Evolutionary conservation across 140 eudicot genomes (phyloP).

Genomic region (Oenanthe javanica): DNA sequence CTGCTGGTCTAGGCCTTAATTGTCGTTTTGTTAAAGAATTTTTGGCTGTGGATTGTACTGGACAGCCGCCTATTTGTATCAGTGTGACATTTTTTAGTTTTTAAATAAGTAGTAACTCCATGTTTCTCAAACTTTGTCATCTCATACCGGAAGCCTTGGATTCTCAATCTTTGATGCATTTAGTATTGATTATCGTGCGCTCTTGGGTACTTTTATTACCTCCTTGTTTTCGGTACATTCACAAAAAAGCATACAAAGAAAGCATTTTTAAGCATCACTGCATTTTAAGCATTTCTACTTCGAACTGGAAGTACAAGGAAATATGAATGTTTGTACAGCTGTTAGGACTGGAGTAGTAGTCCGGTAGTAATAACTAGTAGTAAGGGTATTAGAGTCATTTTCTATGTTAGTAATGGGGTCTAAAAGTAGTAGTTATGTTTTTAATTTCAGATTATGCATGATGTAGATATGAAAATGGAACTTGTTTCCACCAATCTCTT

Average conservation of each 20-base stretch:
- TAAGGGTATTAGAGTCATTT: too few species aligned
- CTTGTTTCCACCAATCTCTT: too few species aligned
- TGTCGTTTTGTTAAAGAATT: not conserved
- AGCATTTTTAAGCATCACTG: not conserved
- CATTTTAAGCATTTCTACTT: not conserved
- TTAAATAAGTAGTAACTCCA: not conserved
- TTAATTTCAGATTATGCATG: too few species aligned
- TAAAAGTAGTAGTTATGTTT: too few species aligned
- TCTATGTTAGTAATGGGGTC: too few species aligned
- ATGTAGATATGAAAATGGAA: too few species aligned
- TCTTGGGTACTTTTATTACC: not conserved
- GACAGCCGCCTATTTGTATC: not conserved
- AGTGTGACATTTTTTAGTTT: not conserved
- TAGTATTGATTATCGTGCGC: not conserved
- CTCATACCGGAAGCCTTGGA: not conserved
- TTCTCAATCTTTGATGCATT: not conserved
- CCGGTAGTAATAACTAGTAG: too few species aligned
- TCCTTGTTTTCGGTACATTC: not conserved
- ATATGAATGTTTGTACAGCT: not conserved
- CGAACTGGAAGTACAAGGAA: not conserved
- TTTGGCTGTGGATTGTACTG: not conserved
- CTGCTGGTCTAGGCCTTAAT: not conserved
- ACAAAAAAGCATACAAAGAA: not conserved
- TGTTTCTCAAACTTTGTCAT: not conserved
- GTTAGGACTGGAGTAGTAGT: too few species aligned